Conservation (phyloP, 2,329 filamentous ascomycete genomes). For the Monosporascus sp. region DNA sequence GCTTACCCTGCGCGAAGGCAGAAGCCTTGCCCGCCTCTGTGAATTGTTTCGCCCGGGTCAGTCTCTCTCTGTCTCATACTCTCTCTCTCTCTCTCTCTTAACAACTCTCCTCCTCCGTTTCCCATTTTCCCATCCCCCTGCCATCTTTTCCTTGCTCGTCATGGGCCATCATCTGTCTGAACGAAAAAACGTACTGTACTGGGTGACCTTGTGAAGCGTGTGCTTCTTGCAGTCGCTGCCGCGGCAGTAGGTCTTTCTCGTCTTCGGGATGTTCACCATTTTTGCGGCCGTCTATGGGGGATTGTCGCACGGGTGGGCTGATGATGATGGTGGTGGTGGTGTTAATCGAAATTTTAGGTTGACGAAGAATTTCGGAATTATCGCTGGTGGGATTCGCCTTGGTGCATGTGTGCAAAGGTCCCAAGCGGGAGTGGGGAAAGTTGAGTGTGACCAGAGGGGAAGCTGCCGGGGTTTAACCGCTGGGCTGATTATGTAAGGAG, state of each 20-base stretch:
- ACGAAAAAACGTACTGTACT: constrained; percentile 61
- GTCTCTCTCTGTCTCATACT: constrained; percentile 4
- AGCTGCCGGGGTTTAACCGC: neutral
- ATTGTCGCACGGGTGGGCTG: neutral
- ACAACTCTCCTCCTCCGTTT: too few species aligned
- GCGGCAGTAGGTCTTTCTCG: constrained; percentile 96
- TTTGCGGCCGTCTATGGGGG: neutral
- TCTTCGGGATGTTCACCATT: constrained; percentile 95
- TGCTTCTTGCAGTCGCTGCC: constrained; percentile 90
- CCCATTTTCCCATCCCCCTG: neutral
- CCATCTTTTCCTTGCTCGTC: neutral
- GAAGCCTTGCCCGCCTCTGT: constrained; percentile 56
- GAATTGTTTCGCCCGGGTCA: constrained; percentile 9
- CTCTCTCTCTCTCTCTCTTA: too few species aligned
- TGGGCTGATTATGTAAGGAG: too few species aligned
- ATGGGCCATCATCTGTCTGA: neutral
- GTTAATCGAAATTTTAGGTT: neutral
- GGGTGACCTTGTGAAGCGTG: constrained; percentile 88
- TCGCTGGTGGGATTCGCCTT: neutral
- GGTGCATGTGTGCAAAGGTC: neutral
- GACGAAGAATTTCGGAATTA: constrained; percentile 1
- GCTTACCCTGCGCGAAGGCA: constrained; percentile 97
- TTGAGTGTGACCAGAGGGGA: neutral
- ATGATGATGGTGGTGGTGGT: neutral
- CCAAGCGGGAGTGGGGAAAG: neutral